Base-by-base conservation (phyloP, 192 early-diverging fungal genomes). In the Backusella macrospora region DNA sequence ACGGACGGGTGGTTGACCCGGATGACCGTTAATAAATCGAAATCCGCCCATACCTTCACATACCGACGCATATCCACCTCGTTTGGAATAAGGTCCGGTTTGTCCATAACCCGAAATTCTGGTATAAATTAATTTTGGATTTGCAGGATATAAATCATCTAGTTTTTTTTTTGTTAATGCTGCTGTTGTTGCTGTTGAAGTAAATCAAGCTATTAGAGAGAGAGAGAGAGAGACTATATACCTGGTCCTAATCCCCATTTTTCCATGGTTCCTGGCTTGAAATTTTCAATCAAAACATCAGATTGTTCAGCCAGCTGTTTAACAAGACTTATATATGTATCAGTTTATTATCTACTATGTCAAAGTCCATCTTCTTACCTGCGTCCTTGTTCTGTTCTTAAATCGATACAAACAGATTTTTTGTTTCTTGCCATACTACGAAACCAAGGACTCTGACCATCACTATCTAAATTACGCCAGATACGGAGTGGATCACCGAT, bases 221-320 rank as follows among this genome's bases (percentile, higher is more conserved):
- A n/a, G n/a, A n/a, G 29, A 34, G 29, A 2, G 29, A 1, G 29
- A 34, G 29, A 2, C n/a, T n/a, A n/a, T n/a, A n/a, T n/a, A 80
- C 79, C 81, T 26, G 85, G 85, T 1, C 86, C 86, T 64, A 87
- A 71, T 29, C 85, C 85, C 84, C 85, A 87, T 73, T 86, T 87
- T 65, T 87, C 82, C 81, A 87, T 81, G 13, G 80, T 83, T 43
- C 82, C 85, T 43, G 86, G 86, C 16, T 80, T 79, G 73, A 86
- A 87, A 47, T 87, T 87, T 64, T 87, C 86, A 49, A 87, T 78
- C 13, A 87, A 63, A 9, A 87, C 83, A 73, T 87, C 84, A 9
- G 77, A 81, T 73, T 78, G 23, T 37, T 75, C 65, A 5, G 76
- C 80, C 8, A 81, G 26, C 15, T 72, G n/a, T 39, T 75, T 74